Conservation (phyloP, 2,329 filamentous ascomycete genomes). For the Calonectria honghensis region DNA sequence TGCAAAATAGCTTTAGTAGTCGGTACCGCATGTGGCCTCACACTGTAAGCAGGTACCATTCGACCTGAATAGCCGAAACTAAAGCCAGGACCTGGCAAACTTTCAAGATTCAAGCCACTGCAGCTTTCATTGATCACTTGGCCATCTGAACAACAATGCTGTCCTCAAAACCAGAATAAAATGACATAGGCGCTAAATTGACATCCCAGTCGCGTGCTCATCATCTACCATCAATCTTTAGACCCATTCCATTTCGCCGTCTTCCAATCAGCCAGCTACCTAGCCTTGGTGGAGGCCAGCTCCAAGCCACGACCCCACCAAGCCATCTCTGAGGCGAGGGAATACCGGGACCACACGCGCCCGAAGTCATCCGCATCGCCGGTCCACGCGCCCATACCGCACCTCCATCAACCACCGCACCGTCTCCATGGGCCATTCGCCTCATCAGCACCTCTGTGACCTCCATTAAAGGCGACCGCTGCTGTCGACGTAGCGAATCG, state of each 20-base stretch:
- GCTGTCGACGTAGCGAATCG: slow-evolving; percentile 40
- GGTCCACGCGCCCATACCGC: slow-evolving; percentile 54
- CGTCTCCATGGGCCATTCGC: slow-evolving; percentile 33
- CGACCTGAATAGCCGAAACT: slow-evolving; percentile 22
- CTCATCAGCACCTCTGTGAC: slow-evolving; percentile 34
- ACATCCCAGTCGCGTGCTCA: slow-evolving; percentile 6
- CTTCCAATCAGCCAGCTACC: slow-evolving; percentile 4
- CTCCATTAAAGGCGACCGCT: slow-evolving; percentile 42
- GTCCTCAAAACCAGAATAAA: not conserved
- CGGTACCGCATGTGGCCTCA: not conserved
- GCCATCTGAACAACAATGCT: not conserved
- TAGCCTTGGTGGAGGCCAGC: not conserved
- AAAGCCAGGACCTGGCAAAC: slow-evolving; percentile 13
- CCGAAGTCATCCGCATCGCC: slow-evolving; percentile 58
- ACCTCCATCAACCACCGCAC: slow-evolving; percentile 46
- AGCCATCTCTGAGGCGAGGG: slow-evolving; percentile 39
- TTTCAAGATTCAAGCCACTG: slow-evolving; percentile 11
- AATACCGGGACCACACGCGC: slow-evolving; percentile 52
- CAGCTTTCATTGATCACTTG: not conserved
- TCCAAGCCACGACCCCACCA: slow-evolving; percentile 43
- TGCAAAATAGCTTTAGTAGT: not conserved
- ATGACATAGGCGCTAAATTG: slow-evolving; percentile 3
- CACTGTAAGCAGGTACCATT: not conserved
- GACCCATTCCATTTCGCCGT: slow-evolving; percentile 20
- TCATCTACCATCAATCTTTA: not conserved